Evolutionary conservation across 2,329 filamentous ascomycete species (phyloP), one percentile per base, ranked within the genome.

Genomic region (Curvularia hawaiiensis): DNA sequence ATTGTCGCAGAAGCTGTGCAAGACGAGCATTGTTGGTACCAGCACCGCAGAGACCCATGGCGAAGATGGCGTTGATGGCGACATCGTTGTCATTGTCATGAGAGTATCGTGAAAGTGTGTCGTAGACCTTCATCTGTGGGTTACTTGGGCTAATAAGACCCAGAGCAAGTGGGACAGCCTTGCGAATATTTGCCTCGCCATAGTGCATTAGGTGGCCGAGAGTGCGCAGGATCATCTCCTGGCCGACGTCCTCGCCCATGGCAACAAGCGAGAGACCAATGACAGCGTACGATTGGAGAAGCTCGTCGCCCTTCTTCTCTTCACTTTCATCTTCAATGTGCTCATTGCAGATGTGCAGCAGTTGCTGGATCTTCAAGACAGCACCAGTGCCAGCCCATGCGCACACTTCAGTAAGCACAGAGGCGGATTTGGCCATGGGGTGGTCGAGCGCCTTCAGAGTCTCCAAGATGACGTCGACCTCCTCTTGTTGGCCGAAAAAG

Each of bases 121-220:
- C 95, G 81, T 99, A 99, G 47, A 99, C 91, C 84, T 98, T 99
- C 94, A 99, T 99, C 77, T 99, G 96, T 11, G 95, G 95, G 80
- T 99, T 99, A 80, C 92, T 97, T 12, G 96, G 92, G 79, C 91
- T 97, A 73, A 99, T 89, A 53, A 99, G 85, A 71, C 93, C 96
- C 92, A 99, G 96, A 26, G 95, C 95, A 53, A 99, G 84, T 35
- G 95, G 95, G 30, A 99, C 95, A 20, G 93, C 94, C 74, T 95
- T 95, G 61, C 95, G 90, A 69, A 99, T 99, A 75, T 99, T 98
- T 73, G 93, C 85, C 77, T 97, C 94, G 63, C 96, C 95, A 72
- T 99, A 99, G 80, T 99, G 95, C 95, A 99, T 99, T 59, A 99
- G 84, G 77, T 99, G 95, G 49, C 93, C 95, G 70, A 99, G 98